Conservation (phyloP, 371 early-diverging fungal species). For the Entomophthora muscae region DNA sequence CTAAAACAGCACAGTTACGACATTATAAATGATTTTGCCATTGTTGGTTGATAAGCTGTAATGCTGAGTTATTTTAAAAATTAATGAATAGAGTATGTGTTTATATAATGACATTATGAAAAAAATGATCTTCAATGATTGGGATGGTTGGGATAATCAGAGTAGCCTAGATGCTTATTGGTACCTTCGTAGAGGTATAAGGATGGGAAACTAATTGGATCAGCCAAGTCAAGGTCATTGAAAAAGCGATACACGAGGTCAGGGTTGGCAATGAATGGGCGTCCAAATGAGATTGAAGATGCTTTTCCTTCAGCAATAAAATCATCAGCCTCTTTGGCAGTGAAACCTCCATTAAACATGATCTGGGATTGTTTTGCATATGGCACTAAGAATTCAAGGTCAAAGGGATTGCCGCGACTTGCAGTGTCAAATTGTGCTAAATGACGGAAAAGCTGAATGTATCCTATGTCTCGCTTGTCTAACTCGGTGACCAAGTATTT, state of each 20-base stretch:
- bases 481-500: constrained; percentile 29
- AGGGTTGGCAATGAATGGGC: constrained; percentile 14
- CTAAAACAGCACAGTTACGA: too few species aligned
- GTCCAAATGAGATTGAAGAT: constrained; percentile 12
- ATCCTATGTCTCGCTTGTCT: constrained; percentile 22
- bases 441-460: constrained; percentile 33
- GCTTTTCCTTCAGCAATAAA: constrained; percentile 9
- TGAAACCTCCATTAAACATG: constrained; percentile 41
- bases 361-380: constrained; percentile 35
- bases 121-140: too few species aligned
- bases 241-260: constrained; percentile 4
- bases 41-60: too few species aligned
- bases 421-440: constrained; percentile 26
- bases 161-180: neutral
- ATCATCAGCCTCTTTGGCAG: constrained; percentile 23
- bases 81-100: too few species aligned
- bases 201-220: neutral
- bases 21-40: too few species aligned
- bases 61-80: too few species aligned
- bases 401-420: constrained; percentile 24
- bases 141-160: neutral
- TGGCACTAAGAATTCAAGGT: constrained; percentile 21
- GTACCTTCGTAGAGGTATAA: neutral
- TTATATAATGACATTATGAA: too few species aligned
- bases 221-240: neutral